Conservation (phyloP, 192 early-diverging fungal genomes). For the Coemansia sp. region DNA sequence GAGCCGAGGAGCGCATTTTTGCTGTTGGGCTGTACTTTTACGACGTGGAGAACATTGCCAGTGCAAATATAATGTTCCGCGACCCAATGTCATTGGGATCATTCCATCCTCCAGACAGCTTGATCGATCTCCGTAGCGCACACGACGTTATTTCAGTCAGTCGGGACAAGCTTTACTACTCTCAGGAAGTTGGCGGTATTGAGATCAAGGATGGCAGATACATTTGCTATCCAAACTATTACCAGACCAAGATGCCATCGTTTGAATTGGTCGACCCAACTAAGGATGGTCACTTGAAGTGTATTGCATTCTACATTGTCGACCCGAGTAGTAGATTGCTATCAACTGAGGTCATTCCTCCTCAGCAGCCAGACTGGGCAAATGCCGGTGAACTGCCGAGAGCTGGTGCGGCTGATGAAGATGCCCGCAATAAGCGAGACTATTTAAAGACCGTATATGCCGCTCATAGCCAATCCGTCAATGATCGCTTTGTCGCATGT, state of each 20-base stretch:
- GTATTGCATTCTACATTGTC: slow-evolving; percentile 71
- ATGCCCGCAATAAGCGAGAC: not conserved
- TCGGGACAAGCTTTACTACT: not conserved
- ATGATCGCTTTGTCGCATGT: not conserved
- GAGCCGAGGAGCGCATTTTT: slow-evolving; percentile 69
- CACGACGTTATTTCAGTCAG: not conserved
- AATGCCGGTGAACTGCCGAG: not conserved
- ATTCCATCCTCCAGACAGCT: not conserved
- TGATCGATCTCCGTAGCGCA: not conserved
- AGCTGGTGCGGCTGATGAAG: not conserved
- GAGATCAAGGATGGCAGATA: slow-evolving; percentile 60
- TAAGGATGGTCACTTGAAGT: slow-evolving; percentile 67
- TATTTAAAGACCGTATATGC: not conserved
- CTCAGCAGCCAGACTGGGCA: slow-evolving; percentile 66
- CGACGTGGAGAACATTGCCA: slow-evolving; percentile 67
- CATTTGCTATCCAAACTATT: slow-evolving; percentile 72
- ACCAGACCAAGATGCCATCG: slow-evolving; percentile 66
- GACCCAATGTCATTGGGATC: not conserved
- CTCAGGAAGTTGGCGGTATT: slow-evolving; percentile 56
- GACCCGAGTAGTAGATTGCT: slow-evolving; percentile 60
- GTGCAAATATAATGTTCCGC: slow-evolving; percentile 63
- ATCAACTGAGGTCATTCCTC: slow-evolving; percentile 64
- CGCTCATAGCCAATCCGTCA: not conserved
- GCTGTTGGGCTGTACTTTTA: slow-evolving; percentile 78
- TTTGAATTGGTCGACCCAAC: slow-evolving; percentile 65